Conservation (phyloP, 2,329 filamentous ascomycete genomes). For the Colletotrichum liaoningense region DNA sequence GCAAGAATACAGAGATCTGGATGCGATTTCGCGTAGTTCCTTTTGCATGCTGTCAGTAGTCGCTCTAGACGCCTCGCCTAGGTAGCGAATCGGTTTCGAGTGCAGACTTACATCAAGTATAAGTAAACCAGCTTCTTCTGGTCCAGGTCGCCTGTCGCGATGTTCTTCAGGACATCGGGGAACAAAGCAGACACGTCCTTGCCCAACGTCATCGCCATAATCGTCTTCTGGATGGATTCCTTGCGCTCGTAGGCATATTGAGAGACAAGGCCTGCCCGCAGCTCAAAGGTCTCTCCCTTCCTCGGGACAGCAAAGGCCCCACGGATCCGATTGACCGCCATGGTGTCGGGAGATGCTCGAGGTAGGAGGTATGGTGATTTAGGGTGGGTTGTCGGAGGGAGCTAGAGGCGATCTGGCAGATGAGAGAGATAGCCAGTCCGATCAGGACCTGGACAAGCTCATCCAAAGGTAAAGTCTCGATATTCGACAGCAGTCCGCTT, state of each 20-base stretch:
- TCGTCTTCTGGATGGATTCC: constrained; percentile 99
- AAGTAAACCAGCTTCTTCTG: constrained; percentile 99
- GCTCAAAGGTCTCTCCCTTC: constrained; percentile 98
- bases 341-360: constrained; percentile 53
- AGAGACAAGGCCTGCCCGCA: constrained; percentile 93
- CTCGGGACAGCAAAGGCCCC: constrained; percentile 92
- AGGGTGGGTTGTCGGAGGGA: background rate
- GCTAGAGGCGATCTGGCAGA: constrained; percentile 7
- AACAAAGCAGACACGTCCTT: constrained; percentile 98
- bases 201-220: constrained; percentile 99
- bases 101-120: constrained; percentile 85
- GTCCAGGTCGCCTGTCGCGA: constrained; percentile 92
- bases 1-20: constrained; percentile 98
- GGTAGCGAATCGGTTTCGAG: constrained; percentile 7
- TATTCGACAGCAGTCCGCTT: background rate
- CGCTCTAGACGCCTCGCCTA: background rate
- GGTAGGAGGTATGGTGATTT: constrained; percentile 41
- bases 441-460: constrained; percentile 29
- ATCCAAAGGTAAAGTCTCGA: constrained; percentile 17
- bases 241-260: constrained; percentile 99
- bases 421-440: constrained; percentile 30
- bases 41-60: constrained; percentile 38
- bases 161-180: constrained; percentile 98
- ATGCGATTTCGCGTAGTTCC: constrained; percentile 99
- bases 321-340: constrained; percentile 97